A percentile compares a stretch with the other conserved stretches of the same genome.
These are phyloP conservation scores for Torrubiella hemipterigena DNA, from an alignment of 2,329 filamentous ascomycete species.

Conservation along the genomic window DNA sequence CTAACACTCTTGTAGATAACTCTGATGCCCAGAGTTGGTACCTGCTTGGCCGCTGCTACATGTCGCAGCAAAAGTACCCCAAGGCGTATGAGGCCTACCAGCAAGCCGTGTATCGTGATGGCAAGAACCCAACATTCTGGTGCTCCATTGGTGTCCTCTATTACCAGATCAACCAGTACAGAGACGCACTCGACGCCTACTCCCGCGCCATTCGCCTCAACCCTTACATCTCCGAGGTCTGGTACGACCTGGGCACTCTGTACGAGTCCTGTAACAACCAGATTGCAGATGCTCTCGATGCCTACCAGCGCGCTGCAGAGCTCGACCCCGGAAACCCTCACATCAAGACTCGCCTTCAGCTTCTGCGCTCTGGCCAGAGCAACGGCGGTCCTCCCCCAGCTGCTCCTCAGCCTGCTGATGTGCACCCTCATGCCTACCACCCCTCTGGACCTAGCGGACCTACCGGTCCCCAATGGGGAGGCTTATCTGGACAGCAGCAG, in stretches of 20 bases:
- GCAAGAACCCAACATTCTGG: conserved; percentile 97
- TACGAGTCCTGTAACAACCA: conserved; percentile 99
- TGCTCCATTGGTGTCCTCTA: conserved; percentile 98
- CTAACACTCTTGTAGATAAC: conserved; percentile 52
- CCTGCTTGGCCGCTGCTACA: conserved; percentile 91
- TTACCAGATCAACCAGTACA: conserved; percentile 99
- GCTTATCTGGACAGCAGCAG: conserved; percentile 55
- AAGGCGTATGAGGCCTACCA: conserved; percentile 98
- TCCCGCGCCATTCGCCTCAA: conserved; percentile 93
- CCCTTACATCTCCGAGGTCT: conserved; percentile 96
- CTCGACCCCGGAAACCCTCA: conserved; percentile 87
- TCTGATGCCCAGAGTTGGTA: conserved; percentile 98
- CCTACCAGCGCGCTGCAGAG: conserved; percentile 88
- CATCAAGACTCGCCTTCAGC: conserved; percentile 86
- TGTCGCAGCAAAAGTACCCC: conserved; percentile 98
- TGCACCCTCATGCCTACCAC: conserved; percentile 91
- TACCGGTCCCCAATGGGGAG: conserved; percentile 81
- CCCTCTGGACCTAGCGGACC: conserved; percentile 70
- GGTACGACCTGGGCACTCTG: conserved; percentile 95
- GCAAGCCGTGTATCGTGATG: conserved; percentile 95
- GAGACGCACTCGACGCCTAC: conserved; percentile 94
- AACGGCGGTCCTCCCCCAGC: conserved; percentile 60
- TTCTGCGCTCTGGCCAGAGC: conserved; percentile 71
- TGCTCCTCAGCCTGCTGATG: conserved; percentile 86
- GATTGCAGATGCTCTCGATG: conserved; percentile 89